Evolutionary conservation across 2,329 filamentous ascomycete genomes (phyloP).

Genomic region (Teratosphaeriaceae sp.): DNA sequence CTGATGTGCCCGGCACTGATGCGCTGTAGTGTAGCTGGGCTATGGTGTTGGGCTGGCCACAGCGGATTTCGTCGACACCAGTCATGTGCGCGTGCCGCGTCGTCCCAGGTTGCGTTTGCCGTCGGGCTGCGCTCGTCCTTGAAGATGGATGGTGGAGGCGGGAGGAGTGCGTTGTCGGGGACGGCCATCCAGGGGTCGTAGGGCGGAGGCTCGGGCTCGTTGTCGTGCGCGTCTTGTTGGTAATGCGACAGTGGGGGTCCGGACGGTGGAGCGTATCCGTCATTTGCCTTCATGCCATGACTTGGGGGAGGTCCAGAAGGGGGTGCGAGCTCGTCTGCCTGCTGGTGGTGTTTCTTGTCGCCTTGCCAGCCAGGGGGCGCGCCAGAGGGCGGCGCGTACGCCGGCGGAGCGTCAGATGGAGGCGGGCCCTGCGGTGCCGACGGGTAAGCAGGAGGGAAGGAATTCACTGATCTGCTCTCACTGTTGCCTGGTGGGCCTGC

Average conservation of each 20-base stretch:
- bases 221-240: too few species aligned
- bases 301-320: conserved; percentile 33
- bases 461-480: conserved; percentile 11
- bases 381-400: conserved; percentile 26
- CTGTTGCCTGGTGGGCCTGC: background rate
- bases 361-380: conserved; percentile 21
- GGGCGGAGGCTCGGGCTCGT: conserved; percentile 43
- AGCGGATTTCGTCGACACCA: conserved; percentile 62
- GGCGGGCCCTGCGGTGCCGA: conserved; percentile 7
- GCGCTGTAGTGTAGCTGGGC: conserved; percentile 35
- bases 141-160: conserved; percentile 64
- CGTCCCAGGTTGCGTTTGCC: conserved; percentile 60
- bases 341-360: conserved; percentile 10
- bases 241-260: conserved; percentile 23
- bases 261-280: conserved; percentile 25
- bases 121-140: conserved; percentile 59
- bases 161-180: conserved; percentile 65
- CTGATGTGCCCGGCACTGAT: conserved; percentile 45
- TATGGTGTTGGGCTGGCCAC: conserved; percentile 40
- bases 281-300: conserved; percentile 7
- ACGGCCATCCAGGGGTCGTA: conserved; percentile 69
- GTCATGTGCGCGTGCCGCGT: conserved; percentile 56
- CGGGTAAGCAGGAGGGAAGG: conserved; percentile 11
- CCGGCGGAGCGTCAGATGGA: conserved; percentile 11
- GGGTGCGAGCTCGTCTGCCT: conserved; percentile 21